phyloP scores from a whole-genome alignment of 345 rosid genomes.

The Lepidium africanum region DNA sequence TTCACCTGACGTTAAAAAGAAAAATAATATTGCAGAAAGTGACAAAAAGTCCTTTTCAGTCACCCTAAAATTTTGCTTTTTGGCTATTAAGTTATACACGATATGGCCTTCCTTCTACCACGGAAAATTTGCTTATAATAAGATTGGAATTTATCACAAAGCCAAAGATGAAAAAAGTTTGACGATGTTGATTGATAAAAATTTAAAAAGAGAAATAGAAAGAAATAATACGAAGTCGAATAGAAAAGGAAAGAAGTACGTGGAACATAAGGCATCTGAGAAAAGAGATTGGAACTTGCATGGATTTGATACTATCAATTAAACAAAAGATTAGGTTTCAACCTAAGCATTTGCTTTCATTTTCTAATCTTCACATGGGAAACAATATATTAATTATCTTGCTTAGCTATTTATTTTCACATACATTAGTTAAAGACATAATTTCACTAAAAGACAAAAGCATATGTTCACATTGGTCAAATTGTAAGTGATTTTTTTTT shows the following conservation, averaged over 20 bases:
- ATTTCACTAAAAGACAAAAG: background rate
- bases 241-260: conserved; percentile 21
- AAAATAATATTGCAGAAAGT: background rate
- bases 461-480: background rate
- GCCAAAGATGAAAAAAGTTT: background rate
- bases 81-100: conserved; percentile 9
- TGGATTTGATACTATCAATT: conserved; percentile 24
- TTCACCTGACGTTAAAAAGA: background rate
- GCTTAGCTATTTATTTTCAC: background rate
- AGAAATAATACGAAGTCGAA: background rate
- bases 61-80: background rate
- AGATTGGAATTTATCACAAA: conserved; percentile 1
- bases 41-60: conserved; percentile 14
- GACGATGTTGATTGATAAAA: conserved; percentile 10
- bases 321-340: conserved; percentile 26
- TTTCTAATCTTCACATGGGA: conserved; percentile 22
- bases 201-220: background rate
- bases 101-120: conserved; percentile 19
- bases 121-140: background rate
- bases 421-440: background rate
- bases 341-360: conserved; percentile 22
- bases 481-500: too few species aligned
- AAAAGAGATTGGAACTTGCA: conserved; percentile 14
- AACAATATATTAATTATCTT: background rate
- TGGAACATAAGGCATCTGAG: conserved; percentile 15